Conservation (phyloP, 371 early-diverging fungal genomes). For the Mortierella sp. region DNA sequence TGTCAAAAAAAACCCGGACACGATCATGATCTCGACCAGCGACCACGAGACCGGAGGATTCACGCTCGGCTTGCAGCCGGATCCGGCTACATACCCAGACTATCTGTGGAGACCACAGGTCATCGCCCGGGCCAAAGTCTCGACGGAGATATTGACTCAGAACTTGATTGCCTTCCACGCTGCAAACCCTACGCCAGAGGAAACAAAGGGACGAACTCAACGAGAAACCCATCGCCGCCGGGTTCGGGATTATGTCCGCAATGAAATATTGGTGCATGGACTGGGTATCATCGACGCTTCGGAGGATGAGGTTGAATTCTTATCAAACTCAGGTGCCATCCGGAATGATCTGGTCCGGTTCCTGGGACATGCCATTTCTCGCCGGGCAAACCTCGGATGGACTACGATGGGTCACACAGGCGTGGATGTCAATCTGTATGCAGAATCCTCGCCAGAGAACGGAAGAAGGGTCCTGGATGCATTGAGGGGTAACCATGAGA, state of each 20-base stretch:
- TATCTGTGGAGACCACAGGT: constrained; percentile 91
- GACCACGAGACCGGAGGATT: constrained; percentile 98
- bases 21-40: constrained; percentile 87
- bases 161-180: constrained; percentile 20
- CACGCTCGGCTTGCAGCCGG: constrained; percentile 79
- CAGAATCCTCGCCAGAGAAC: constrained; percentile 61
- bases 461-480: constrained; percentile 21
- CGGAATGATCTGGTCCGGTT: constrained; percentile 59
- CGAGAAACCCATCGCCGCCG: constrained; percentile 23
- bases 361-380: constrained; percentile 77
- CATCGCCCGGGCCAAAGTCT: constrained; percentile 72
- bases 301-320: constrained; percentile 66
- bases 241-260: constrained; percentile 37
- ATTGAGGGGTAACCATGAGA: constrained; percentile 82
- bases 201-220: no score
- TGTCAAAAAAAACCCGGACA: constrained; percentile 80
- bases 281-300: constrained; percentile 80
- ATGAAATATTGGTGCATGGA: constrained; percentile 66
- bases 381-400: constrained; percentile 86
- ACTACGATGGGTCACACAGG: constrained; percentile 94
- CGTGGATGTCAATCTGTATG: constrained; percentile 94
- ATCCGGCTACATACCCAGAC: constrained; percentile 70
- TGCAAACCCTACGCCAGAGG: not conserved
- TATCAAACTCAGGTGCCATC: constrained; percentile 51
- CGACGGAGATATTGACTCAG: constrained; percentile 63